Evolutionary conservation across 768 basidiomycete species (phyloP).

Genomic region (Nidularia pulvinata): DNA sequence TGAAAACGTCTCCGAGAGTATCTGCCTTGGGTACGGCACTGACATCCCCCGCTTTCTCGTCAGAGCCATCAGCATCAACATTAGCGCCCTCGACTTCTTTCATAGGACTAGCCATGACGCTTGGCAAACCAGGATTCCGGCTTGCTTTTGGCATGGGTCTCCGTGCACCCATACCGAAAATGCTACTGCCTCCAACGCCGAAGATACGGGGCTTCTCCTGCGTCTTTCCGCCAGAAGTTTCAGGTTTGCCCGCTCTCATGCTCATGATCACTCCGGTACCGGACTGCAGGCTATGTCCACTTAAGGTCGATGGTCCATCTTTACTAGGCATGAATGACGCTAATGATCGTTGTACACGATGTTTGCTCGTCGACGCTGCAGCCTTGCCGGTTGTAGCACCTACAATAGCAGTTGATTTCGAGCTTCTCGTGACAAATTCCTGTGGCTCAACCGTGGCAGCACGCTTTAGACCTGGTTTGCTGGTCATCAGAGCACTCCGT

Average conservation of each 20-base stretch:
- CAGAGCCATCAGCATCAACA: slow-evolving; percentile 12
- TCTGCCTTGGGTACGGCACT: slow-evolving; percentile 8
- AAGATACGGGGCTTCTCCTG: slow-evolving; percentile 17
- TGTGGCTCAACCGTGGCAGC: slow-evolving; percentile 15
- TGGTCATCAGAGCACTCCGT: slow-evolving; percentile 10
- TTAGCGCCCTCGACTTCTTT: slow-evolving; percentile 28
- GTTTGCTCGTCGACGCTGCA: slow-evolving; percentile 6
- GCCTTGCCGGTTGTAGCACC: slow-evolving; percentile 5
- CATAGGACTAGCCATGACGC: slow-evolving; percentile 47
- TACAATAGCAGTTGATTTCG: slow-evolving; percentile 1
- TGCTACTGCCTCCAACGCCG: slow-evolving; percentile 14
- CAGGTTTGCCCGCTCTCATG: neutral
- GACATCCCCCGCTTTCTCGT: slow-evolving; percentile 10
- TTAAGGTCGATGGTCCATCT: neutral
- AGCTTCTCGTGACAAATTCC: slow-evolving; percentile 1
- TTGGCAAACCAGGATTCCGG: slow-evolving; percentile 43
- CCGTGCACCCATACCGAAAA: slow-evolving; percentile 20
- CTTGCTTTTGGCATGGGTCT: slow-evolving; percentile 36
- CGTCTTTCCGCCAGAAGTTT: neutral
- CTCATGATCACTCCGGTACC: neutral
- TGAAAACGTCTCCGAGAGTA: neutral
- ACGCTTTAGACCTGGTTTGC: slow-evolving; percentile 10
- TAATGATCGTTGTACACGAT: neutral
- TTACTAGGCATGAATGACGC: neutral
- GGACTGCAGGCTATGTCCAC: neutral